Evolutionary conservation across 176 grass and related monocot species (phyloP).

Genomic region (Dactylis glomerata): DNA sequence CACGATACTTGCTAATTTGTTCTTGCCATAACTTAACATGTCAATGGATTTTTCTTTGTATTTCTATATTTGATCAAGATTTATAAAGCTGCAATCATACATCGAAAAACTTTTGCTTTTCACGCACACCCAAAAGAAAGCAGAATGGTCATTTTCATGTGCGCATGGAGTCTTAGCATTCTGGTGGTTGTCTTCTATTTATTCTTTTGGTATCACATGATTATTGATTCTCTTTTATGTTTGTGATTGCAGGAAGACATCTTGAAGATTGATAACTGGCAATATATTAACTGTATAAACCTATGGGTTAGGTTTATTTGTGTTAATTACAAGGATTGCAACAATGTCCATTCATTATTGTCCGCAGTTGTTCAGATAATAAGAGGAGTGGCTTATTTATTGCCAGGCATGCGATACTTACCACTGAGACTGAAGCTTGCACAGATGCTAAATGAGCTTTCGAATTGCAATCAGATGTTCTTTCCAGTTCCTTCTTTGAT

Average conservation of each 20-base stretch:
- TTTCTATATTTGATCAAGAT: background rate
- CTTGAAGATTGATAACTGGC: slow-evolving; percentile 84
- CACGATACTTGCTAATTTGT: slow-evolving; percentile 2
- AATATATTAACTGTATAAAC: slow-evolving; percentile 80
- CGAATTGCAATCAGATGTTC: slow-evolving; percentile 65
- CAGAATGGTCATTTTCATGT: background rate
- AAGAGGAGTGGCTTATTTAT: slow-evolving; percentile 71
- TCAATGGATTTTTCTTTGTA: slow-evolving; percentile 13
- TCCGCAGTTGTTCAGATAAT: slow-evolving; percentile 60
- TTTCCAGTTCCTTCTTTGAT: slow-evolving; percentile 77
- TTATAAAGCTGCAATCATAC: background rate
- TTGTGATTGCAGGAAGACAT: slow-evolving; percentile 73
- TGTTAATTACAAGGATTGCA: slow-evolving; percentile 76
- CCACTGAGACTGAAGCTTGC: slow-evolving; percentile 74
- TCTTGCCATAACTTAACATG: background rate
- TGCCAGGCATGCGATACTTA: slow-evolving; percentile 58
- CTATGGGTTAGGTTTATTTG: slow-evolving; percentile 80
- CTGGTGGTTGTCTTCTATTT: slow-evolving; percentile 3
- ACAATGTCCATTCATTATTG: slow-evolving; percentile 58
- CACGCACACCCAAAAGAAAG: background rate
- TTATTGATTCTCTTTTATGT: slow-evolving; percentile 14
- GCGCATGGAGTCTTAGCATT: background rate
- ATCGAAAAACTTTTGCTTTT: slow-evolving; percentile 15
- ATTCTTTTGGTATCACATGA: slow-evolving; percentile 8
- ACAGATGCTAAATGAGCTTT: slow-evolving; percentile 86